A percentile compares a stretch with the other conserved stretches of the same genome.
These are phyloP conservation scores for Ganoderma multipileum DNA, from an alignment of 1,284 basidiomycete genomes.

Conservation along the genomic window DNA sequence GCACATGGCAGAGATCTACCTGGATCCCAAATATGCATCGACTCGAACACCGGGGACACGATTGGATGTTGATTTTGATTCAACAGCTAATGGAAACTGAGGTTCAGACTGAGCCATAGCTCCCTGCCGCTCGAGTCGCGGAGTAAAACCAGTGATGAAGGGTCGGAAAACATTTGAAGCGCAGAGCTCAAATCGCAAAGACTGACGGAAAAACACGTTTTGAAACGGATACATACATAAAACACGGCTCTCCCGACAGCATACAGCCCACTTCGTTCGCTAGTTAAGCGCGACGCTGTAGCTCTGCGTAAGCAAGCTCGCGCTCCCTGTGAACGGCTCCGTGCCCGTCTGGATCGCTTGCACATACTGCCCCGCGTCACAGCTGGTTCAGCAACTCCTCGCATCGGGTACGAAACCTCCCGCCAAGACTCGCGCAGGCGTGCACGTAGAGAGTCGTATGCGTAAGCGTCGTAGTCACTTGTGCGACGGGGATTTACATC, in stretches of 20 bases:
- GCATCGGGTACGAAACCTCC: no score
- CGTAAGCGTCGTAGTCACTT: background rate
- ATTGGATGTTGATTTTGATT: no score
- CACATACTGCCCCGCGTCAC: constrained; percentile 49
- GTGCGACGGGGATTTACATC: background rate
- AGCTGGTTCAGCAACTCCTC: background rate
- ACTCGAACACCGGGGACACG: no score
- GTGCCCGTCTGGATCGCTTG: constrained; percentile 72
- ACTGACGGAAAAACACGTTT: background rate
- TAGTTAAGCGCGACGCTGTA: constrained; percentile 35
- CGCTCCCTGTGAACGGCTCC: constrained; percentile 71
- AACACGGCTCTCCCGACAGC: background rate
- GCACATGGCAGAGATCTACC: no score
- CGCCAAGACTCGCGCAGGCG: no score
- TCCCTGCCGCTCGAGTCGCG: no score
- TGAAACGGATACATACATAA: background rate
- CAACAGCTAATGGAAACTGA: no score
- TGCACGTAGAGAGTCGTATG: background rate
- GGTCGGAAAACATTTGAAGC: no score
- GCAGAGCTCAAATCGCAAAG: no score
- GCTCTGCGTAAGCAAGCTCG: constrained; percentile 35
- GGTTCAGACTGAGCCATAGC: no score
- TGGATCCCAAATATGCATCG: no score
- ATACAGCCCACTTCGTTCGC: background rate
- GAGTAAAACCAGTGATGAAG: no score